Conservation (phyloP, 176 grass and related monocot genomes). For the Ensete ventricosum region DNA sequence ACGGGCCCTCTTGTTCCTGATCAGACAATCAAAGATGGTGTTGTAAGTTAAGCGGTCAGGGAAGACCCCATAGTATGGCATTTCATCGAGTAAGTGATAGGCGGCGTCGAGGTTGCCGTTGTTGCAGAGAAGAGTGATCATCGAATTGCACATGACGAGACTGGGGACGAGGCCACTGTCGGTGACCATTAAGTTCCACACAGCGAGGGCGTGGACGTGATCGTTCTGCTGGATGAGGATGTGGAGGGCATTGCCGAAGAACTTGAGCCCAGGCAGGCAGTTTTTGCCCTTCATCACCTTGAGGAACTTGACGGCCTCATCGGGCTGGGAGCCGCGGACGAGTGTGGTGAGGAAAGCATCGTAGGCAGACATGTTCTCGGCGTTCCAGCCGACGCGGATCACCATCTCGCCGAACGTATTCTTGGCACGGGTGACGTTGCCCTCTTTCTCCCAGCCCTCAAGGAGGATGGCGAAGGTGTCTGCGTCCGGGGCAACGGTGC, state of each 20-base stretch:
- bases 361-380: constrained; percentile 32
- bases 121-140: constrained; percentile 46
- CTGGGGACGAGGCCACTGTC: constrained; percentile 44
- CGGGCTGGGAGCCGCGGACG: constrained; percentile 26
- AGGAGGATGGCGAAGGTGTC: constrained; percentile 78
- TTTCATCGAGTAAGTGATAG: constrained; percentile 54
- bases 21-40: constrained; percentile 50
- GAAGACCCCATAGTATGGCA: constrained; percentile 67
- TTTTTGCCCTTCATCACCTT: constrained; percentile 53
- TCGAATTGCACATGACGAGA: constrained; percentile 47
- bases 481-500: constrained; percentile 33
- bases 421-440: constrained; percentile 36
- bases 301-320: constrained; percentile 49
- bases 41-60: constrained; percentile 54
- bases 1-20: constrained; percentile 42
- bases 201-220: constrained; percentile 13
- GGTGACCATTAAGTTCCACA: constrained; percentile 65
- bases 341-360: constrained; percentile 66
- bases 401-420: constrained; percentile 66
- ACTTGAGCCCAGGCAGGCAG: constrained; percentile 57
- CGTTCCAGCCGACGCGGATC: constrained; percentile 48
- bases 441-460: constrained; percentile 70
- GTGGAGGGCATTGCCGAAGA: constrained; percentile 45
- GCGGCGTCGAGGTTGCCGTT: constrained; percentile 29
- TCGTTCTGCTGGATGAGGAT: constrained; percentile 25